Evolutionary conservation across 805 yeast genomes (phyloP), one percentile per base, ranked within the genome.

Genomic region (Zygotorulaspora danielsina): DNA sequence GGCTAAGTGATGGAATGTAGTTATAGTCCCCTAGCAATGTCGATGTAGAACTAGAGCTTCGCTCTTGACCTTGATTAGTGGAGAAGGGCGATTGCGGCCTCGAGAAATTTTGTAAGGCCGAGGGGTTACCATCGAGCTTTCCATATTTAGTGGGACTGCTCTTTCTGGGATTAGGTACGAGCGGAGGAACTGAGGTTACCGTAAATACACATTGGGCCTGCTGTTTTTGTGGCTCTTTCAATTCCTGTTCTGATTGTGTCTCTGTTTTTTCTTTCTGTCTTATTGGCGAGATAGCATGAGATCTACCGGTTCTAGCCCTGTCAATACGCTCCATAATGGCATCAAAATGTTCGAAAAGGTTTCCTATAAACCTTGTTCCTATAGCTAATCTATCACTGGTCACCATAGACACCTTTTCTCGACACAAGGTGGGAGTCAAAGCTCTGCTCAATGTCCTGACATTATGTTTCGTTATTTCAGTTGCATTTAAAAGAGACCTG

Each of bases 391-490:
- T 61, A 45, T 78, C 78, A 29, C 70, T 67, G 42, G 69, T 72
- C 39, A 58, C 57, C 17, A 64, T 50, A 3, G 71, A 65, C 3
- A 67, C 53, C 22, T 61, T 63, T 48, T 74, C 75, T 31, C 81
- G 81, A 40, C 81, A 71, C 21, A 83, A 49, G 10, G 81, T 71
- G 13, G 80, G 76, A 6, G 75, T 67, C 30, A 81, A 52, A 18
- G 75, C 64, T 46, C 68, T 71, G 32, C 81, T 55, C 35, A 62
- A 46, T 3, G 61, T 50, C 13, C 34, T 54, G 13, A 55, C 39
- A 26, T 54, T 61, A 48, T 74, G 81, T 45, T 63, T 69, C 16
- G 84, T 75, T 1, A 46, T 44, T 3, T 57, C 54, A 1, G 51
- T 20, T 31, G 66, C 60, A 3, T 54, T 44, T n/a, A 75, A 53